phyloP scores from a whole-genome alignment of 345 rosid species.

The Ricinus communis region DNA sequence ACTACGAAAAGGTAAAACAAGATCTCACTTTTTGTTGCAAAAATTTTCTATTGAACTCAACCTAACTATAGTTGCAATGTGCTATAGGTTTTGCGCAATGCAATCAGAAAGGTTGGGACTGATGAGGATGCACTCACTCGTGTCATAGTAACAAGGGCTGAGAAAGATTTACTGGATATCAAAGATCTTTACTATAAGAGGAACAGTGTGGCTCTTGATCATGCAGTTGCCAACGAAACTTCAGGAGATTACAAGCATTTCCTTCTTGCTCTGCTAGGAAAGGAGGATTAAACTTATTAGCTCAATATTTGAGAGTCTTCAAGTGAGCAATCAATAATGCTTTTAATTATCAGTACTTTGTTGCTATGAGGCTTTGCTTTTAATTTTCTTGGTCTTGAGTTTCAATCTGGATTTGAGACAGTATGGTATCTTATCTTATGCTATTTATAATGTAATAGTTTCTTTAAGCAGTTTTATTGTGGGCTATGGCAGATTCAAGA shows the following conservation, averaged over 20 bases:
- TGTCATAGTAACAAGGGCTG: slow-evolving; percentile 54
- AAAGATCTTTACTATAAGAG: slow-evolving; percentile 56
- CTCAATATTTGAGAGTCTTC: background rate
- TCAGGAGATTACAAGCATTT: slow-evolving; percentile 55
- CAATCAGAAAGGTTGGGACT: slow-evolving; percentile 34
- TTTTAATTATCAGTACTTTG: background rate
- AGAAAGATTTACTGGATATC: slow-evolving; percentile 54
- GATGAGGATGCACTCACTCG: slow-evolving; percentile 54
- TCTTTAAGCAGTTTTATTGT: background rate
- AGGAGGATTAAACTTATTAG: slow-evolving; percentile 22
- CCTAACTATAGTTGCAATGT: background rate
- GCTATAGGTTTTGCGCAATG: slow-evolving; percentile 43
- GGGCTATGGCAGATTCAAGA: background rate
- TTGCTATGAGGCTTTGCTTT: slow-evolving; percentile 1
- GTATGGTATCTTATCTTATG: background rate
- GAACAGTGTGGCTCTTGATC: slow-evolving; percentile 52
- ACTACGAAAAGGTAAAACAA: slow-evolving; percentile 25
- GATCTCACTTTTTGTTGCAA: background rate
- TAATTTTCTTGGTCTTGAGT: background rate
- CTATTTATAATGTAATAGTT: background rate
- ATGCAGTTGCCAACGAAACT: slow-evolving; percentile 56
- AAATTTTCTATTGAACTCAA: background rate
- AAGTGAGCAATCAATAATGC: background rate
- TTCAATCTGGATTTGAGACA: background rate
- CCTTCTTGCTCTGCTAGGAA: slow-evolving; percentile 56